Base-by-base conservation (phyloP, 1,139 yeast genomes). In the Hemisphaericaspora lyxosophila region DNA sequence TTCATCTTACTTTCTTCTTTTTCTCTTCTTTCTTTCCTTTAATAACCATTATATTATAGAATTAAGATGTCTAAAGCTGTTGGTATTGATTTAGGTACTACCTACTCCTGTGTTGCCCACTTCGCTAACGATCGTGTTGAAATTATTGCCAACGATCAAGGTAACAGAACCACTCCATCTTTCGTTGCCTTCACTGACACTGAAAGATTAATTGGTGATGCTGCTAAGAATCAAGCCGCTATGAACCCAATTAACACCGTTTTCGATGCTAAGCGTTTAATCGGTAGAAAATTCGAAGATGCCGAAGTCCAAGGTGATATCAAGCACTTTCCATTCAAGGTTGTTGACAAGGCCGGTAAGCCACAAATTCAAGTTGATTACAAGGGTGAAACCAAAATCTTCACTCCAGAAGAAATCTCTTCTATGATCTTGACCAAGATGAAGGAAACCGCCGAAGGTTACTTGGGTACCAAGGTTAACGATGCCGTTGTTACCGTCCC, bases 151-250 rank as follows among this genome's bases (percentile, higher is more conserved):
- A 70, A 71, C 51, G 76, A 70, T 53, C 77, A 71, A 61, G 77
- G 77, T 66, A 71, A 71, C 64, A 68, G 77, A 80, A 94, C 87
- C 67, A 89, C 97, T 57, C 97, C 97, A 65, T 89, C 96, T 50
- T 89, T 87, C 80, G 96, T 89, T 66, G 97, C 96, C 53, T 89
- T 89, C 87, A 87, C 95, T 60, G 86, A 86, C 65, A 88, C 86
- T 75, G 97, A 88, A 80, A 86, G 97, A 82, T 82, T 90, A 67
- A 88, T 90, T 64, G 97, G 97, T 79, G 97, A 90, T 76, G 96
- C 96, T 62, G 97, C 97, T 67, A 89, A 89, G 87, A 89, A 89
- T 75, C 97, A 89, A 78, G 96, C 96, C 66, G 96, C 96, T 67
- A 77, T 88, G 74, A 88, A 89, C 89, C 96, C 96, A 73, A 75